Conservation (phyloP, 176 grass and related monocot species). For the Ampelocalamus luodianensis region DNA sequence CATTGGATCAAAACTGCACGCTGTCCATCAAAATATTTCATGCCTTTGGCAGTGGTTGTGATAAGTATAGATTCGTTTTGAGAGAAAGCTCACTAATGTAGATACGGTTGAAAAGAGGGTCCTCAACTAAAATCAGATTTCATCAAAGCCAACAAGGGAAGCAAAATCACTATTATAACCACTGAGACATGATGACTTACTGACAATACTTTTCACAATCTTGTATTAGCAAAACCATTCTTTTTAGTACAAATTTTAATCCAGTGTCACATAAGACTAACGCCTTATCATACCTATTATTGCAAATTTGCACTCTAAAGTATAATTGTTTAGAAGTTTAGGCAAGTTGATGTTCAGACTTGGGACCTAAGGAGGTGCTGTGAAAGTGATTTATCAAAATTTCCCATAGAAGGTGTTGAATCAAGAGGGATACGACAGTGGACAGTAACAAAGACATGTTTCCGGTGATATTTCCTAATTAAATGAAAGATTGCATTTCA, state of each 20-base stretch:
- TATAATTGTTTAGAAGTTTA: background rate
- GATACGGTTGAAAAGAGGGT: background rate
- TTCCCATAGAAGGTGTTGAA: background rate
- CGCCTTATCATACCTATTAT: background rate
- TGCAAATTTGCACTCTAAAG: background rate
- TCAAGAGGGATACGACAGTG: background rate
- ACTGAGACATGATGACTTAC: background rate
- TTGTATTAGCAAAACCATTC: background rate
- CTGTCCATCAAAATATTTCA: conserved; percentile 8
- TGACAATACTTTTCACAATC: conserved; percentile 2
- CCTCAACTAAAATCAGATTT: background rate
- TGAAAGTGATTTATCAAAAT: background rate
- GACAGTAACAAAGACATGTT: background rate
- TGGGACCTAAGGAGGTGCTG: background rate
- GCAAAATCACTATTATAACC: conserved; percentile 1
- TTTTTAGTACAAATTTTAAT: background rate
- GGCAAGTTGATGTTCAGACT: background rate
- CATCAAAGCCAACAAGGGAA: background rate
- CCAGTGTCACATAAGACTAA: background rate
- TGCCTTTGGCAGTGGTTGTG: background rate
- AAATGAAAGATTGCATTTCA: background rate
- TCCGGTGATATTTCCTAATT: background rate
- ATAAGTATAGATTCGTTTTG: conserved; percentile 7
- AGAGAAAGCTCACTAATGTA: conserved; percentile 7
- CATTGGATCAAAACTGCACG: conserved; percentile 15